Evolutionary conservation across 2,329 filamentous ascomycete species (phyloP).

Genomic region (Dothideomycetidae sp.): DNA sequence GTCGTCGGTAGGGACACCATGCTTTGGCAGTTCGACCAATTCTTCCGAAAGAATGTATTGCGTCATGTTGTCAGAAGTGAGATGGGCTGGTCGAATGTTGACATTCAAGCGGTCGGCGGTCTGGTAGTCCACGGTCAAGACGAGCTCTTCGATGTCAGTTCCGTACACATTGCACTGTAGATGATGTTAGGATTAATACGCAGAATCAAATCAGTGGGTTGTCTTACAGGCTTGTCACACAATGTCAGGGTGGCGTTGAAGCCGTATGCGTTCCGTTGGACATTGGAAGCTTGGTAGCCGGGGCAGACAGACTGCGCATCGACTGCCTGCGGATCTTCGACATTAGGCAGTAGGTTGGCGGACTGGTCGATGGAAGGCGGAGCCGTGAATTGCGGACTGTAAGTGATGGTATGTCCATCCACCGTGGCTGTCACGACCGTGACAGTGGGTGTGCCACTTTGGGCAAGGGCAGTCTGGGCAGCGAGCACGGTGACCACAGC

Average conservation of each 20-base stretch:
- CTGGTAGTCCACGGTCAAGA: conserved; percentile 55
- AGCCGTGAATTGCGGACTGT: conserved; percentile 20
- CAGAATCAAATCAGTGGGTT: not conserved
- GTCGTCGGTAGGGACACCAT: conserved; percentile 26
- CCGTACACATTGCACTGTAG: conserved; percentile 59
- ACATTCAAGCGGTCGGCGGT: conserved; percentile 52
- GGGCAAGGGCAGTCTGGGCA: not conserved
- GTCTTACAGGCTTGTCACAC: conserved; percentile 32
- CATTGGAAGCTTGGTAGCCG: conserved; percentile 41
- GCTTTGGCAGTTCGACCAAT: conserved; percentile 43
- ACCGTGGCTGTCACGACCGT: conserved; percentile 16
- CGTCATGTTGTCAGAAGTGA: conserved; percentile 27
- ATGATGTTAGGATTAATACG: conserved; percentile 4
- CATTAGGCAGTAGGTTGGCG: conserved; percentile 42
- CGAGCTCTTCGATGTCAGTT: conserved; percentile 53
- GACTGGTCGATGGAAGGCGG: conserved; percentile 22
- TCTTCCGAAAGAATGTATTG: conserved; percentile 50
- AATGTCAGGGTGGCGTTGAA: conserved; percentile 39
- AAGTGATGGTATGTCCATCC: conserved; percentile 18
- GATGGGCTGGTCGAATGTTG: conserved; percentile 51
- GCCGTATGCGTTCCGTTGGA: conserved; percentile 32
- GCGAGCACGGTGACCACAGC: not conserved
- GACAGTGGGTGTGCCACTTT: conserved; percentile 6
- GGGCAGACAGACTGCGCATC: conserved; percentile 50
- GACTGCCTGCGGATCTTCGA: conserved; percentile 48